Conservation (phyloP, 495 filamentous ascomycete species). For the Cryomyces antarcticus region DNA sequence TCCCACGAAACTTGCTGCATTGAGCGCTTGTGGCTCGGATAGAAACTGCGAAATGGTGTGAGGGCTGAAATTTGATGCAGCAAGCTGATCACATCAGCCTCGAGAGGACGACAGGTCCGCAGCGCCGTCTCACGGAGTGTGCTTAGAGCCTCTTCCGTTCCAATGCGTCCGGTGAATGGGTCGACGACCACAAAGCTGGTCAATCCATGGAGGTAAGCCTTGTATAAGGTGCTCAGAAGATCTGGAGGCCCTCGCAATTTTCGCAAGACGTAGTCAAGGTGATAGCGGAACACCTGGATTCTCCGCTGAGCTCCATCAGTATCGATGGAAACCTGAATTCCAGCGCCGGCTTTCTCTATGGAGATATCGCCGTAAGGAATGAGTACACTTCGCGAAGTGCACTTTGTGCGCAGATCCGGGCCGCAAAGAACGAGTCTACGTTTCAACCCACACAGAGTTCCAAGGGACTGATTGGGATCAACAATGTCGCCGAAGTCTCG, state of each 20-base stretch:
- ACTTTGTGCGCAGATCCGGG: constrained; percentile 1
- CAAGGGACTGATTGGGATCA: constrained; percentile 28
- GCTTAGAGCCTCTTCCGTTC: constrained; percentile 37
- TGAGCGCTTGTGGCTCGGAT: constrained; percentile 28
- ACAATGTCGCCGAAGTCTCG: constrained; percentile 35
- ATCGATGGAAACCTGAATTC: constrained; percentile 5
- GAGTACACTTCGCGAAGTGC: background rate
- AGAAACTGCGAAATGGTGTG: constrained; percentile 32
- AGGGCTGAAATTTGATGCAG: constrained; percentile 27
- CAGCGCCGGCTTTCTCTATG: background rate
- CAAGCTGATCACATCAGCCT: constrained; percentile 18
- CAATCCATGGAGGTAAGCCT: constrained; percentile 33
- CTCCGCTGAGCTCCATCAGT: constrained; percentile 3
- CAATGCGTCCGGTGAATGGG: constrained; percentile 32
- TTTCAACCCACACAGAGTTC: constrained; percentile 30
- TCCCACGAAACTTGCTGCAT: constrained; percentile 32
- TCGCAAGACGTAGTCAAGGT: constrained; percentile 27
- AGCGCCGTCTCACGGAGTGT: constrained; percentile 28
- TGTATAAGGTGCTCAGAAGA: constrained; percentile 30
- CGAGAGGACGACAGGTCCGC: constrained; percentile 28
- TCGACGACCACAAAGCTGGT: constrained; percentile 40
- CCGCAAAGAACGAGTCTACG: constrained; percentile 31
- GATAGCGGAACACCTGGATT: constrained; percentile 23
- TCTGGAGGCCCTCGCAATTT: constrained; percentile 22
- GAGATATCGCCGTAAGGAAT: background rate